phyloP scores from a whole-genome alignment of 83 land plant genomes.

The Diphasiastrum complanatum region DNA sequence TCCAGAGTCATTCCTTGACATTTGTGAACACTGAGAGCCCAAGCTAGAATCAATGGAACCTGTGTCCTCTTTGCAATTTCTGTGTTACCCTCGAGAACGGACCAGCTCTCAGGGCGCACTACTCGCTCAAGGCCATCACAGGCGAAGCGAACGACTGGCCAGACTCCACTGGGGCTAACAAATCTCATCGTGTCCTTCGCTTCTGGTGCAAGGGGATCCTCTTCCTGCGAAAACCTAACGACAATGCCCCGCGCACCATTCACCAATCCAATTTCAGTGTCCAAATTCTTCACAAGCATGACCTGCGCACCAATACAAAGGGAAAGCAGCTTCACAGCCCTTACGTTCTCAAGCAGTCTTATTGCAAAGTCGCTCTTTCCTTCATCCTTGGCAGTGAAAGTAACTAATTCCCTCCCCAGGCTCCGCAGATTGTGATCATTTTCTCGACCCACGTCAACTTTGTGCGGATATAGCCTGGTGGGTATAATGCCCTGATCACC shows the following conservation, averaged over 20 bases:
- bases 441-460: slow-evolving; percentile 42
- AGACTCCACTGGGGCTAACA: slow-evolving; percentile 16
- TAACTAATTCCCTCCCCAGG: slow-evolving; percentile 25
- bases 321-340: slow-evolving; percentile 30
- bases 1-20: slow-evolving; percentile 77
- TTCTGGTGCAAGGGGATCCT: slow-evolving; percentile 17
- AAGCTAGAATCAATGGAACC: slow-evolving; percentile 61
- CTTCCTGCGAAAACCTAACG: slow-evolving; percentile 24
- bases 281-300: slow-evolving; percentile 59
- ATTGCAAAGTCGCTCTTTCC: slow-evolving; percentile 23
- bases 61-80: slow-evolving; percentile 41
- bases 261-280: slow-evolving; percentile 40
- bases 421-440: slow-evolving; percentile 42
- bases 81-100: slow-evolving; percentile 34
- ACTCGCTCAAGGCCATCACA: slow-evolving; percentile 27
- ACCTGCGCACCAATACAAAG: slow-evolving; percentile 70
- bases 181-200: neutral
- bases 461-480: slow-evolving; percentile 51
- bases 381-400: slow-evolving; percentile 42
- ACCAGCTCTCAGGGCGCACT: slow-evolving; percentile 45
- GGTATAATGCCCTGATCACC: slow-evolving; percentile 21
- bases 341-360: slow-evolving; percentile 18
- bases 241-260: slow-evolving; percentile 57
- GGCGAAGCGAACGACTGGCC: slow-evolving; percentile 57
- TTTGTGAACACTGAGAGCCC: slow-evolving; percentile 75